Evolutionary conservation across 768 basidiomycete species (phyloP).

Genomic region (Calocera viscosa): DNA sequence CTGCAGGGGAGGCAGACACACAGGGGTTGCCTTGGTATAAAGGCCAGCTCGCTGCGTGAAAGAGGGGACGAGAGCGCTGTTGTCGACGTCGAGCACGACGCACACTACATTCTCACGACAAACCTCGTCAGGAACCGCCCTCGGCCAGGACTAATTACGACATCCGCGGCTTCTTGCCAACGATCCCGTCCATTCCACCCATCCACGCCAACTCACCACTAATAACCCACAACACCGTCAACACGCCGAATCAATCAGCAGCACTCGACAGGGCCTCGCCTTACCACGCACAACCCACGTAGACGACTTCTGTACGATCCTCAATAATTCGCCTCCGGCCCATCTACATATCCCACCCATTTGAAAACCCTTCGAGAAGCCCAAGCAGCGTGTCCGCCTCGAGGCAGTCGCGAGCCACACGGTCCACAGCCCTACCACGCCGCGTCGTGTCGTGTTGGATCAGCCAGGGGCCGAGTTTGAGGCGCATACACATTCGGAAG

Average conservation of each 20-base stretch:
- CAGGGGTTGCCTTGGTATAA: background rate
- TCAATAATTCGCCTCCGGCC: background rate
- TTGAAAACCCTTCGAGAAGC: background rate
- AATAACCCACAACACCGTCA: background rate
- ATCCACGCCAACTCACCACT: background rate
- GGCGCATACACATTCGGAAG: slow-evolving; percentile 2
- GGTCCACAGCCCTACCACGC: background rate
- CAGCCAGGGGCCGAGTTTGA: slow-evolving; percentile 1
- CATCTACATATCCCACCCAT: background rate
- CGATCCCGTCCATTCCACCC: background rate
- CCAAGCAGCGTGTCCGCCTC: background rate
- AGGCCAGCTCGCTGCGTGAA: background rate
- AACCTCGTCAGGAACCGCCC: background rate
- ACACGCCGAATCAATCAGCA: background rate
- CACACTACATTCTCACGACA: background rate
- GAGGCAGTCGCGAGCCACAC: slow-evolving; percentile 7
- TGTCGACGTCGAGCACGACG: background rate
- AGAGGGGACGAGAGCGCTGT: slow-evolving; percentile 2
- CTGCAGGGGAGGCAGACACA: background rate
- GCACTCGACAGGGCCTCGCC: background rate
- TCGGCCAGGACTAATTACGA: slow-evolving; percentile 6
- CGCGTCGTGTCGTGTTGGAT: background rate
- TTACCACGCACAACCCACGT: background rate
- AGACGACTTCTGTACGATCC: slow-evolving; percentile 6
- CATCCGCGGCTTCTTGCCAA: background rate